Evolutionary conservation across 345 rosid species (phyloP), one percentile per base, ranked within the genome.

Genomic region (Citrus reticulata): DNA sequence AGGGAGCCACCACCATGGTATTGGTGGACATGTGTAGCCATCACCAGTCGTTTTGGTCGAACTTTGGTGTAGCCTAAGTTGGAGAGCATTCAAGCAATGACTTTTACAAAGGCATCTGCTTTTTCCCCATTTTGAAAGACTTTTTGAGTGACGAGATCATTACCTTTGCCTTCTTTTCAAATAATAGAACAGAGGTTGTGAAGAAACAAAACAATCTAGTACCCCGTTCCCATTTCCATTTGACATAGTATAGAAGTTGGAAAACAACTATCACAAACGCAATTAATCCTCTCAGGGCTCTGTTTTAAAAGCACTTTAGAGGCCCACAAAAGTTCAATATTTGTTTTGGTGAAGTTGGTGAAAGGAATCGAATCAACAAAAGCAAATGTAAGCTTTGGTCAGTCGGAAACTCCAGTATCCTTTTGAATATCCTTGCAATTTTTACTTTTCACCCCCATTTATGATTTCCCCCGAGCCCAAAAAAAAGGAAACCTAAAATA

Each of bases 61-160:
- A 51, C 78, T 80, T 75, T 70, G 77, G 42, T 58, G 81, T 77
- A 63, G 67, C 81, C 80, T 77, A 27, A 80, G 84, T 77, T 87
- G 84, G 85, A 78, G 80, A 84, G 87, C 82, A 84, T 84, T 88
- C 89, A 85, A 78, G 82, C 82, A 49, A 76, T 81, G 80, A 81
- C 92, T 88, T 86, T 89, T 84, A 73, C 89, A 83, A 85, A 87
- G 87, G 77, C 67, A 72, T 5, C 27, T 37, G 19, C 86, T 86
- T 86, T 83, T 87, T 76, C n/a, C 83, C 66, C 69, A 66, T 76
- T 78, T 80, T 77, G 75, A 78, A 42, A 74, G 75, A 79, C 80
- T 57, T 68, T 29, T 66, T 54, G 58, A 54, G 22, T 54, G 22
- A 54, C 68, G 71, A 70, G 34, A 76, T 24, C 24, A 68, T 81